Evolutionary conservation across 2,329 filamentous ascomycete genomes (phyloP), one percentile per base, ranked within the genome.

Genomic region (Fusarium sp.): DNA sequence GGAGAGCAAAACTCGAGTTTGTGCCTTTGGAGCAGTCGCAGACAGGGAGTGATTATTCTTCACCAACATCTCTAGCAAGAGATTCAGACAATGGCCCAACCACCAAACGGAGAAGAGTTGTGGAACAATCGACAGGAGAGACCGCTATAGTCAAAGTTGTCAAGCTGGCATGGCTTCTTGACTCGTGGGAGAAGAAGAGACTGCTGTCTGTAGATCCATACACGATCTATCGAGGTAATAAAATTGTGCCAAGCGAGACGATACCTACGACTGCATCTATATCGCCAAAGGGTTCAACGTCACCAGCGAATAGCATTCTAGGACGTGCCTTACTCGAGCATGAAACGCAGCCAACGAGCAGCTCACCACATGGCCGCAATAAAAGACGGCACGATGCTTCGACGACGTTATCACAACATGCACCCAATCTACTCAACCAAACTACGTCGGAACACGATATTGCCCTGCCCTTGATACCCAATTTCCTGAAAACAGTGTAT

Each of bases 391-490:
- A 49, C n/a, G 54, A 56, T 47, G 15, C 39, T 26, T 63, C 64
- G 9, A 19, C 47, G 15, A 20, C 55, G 10, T 40, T 41, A 19
- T 48, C 60, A 17, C 60, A 68, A 24, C 63, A 58, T n/a, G 78
- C 78, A 4, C 75, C 74, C 7, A 44, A 73, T 11, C 79, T 96
- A 7, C 75, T 89, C 11, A 88, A 89, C 37, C 84, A 92, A 74
- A 92, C 91, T 1, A 97, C 94, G 0, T 92, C 90, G 4, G 93
- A 97, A 60, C 86, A 94, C 58, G 92, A 96, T 26, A 83, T 85
- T 19, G 59, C 78, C 62, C 75, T 92, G 1, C 93, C 92, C 0
- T 83, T 86, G 0, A 79, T 92, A 14, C 94, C 94, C 2, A 86
- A 87, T 4, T 96, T 83, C 41, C 78, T 91, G 55, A 83, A 86